These are phyloP conservation scores for Taiwanofungus camphoratus DNA, from an alignment of 1,284 basidiomycete genomes.

Conservation along the genomic window DNA sequence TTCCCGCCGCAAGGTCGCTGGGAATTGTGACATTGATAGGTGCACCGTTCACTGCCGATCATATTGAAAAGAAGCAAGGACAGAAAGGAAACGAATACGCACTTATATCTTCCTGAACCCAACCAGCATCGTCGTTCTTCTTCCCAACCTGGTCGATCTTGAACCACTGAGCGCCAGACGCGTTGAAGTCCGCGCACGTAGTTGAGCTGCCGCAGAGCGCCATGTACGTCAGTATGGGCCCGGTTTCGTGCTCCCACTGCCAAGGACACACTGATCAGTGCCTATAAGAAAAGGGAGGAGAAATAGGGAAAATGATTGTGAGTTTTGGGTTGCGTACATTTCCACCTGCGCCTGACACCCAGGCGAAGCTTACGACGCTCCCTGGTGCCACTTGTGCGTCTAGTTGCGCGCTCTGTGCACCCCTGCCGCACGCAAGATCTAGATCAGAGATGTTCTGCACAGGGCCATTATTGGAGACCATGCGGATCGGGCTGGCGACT, in stretches of 20 bases:
- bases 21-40: constrained; percentile 50
- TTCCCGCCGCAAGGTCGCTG: constrained; percentile 45
- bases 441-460: constrained; percentile 36
- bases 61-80: neutral
- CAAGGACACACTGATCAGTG: constrained; percentile 35
- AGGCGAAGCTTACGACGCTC: constrained; percentile 41
- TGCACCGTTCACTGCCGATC: constrained; percentile 27
- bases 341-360: constrained; percentile 43
- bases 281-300: neutral
- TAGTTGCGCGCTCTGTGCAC: constrained; percentile 31
- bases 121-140: constrained; percentile 26
- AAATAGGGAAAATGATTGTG: neutral
- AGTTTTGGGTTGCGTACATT: no score
- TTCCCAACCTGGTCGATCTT: constrained; percentile 49
- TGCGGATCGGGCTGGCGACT: constrained; percentile 21
- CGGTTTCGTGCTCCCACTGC: constrained; percentile 39
- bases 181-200: constrained; percentile 55
- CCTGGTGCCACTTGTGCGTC: constrained; percentile 37
- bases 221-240: constrained; percentile 69
- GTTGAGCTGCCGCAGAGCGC: constrained; percentile 46
- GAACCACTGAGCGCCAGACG: constrained; percentile 60
- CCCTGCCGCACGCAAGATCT: constrained; percentile 37
- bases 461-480: constrained; percentile 30
- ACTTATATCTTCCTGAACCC: constrained; percentile 38
- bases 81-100: constrained; percentile 9